Conservation (phyloP, 805 yeast species). For the Suhomyces vadensis region DNA sequence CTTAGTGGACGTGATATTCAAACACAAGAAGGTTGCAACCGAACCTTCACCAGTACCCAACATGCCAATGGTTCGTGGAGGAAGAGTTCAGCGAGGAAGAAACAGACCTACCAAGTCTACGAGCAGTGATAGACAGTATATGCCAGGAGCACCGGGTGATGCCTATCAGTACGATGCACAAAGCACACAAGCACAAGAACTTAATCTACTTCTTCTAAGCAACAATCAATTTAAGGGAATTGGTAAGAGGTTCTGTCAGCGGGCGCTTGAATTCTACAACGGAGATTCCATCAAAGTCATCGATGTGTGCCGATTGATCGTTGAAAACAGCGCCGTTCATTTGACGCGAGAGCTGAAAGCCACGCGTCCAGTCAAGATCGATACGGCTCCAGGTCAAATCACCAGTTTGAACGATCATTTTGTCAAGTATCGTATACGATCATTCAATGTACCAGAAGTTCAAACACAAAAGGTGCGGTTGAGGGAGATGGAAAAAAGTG, state of each 20-base stretch:
- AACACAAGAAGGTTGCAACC: slow-evolving; percentile 10
- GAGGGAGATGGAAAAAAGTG: background rate
- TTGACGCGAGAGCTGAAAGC: slow-evolving; percentile 23
- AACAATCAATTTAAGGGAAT: slow-evolving; percentile 37
- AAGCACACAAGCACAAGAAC: slow-evolving; percentile 28
- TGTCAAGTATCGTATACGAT: background rate
- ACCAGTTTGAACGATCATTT: background rate
- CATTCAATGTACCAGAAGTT: slow-evolving; percentile 12
- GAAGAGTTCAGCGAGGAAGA: slow-evolving; percentile 36
- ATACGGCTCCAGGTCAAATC: background rate
- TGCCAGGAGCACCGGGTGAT: background rate
- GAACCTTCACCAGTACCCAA: slow-evolving; percentile 7
- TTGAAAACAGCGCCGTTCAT: slow-evolving; percentile 28
- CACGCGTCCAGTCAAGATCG: background rate
- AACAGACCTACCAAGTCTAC: slow-evolving; percentile 8
- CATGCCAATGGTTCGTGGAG: slow-evolving; percentile 16
- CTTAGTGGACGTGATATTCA: slow-evolving; percentile 35
- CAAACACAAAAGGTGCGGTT: slow-evolving; percentile 3
- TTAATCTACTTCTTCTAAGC: slow-evolving; percentile 20
- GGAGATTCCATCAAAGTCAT: slow-evolving; percentile 45
- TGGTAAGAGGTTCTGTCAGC: slow-evolving; percentile 39
- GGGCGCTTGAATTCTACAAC: slow-evolving; percentile 42
- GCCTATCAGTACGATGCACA: background rate
- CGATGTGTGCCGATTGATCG: slow-evolving; percentile 30
- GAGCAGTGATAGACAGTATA: background rate